Evolutionary conservation across 1,139 yeast species (phyloP).

Genomic region (Debaryomycetaceae sp.): DNA sequence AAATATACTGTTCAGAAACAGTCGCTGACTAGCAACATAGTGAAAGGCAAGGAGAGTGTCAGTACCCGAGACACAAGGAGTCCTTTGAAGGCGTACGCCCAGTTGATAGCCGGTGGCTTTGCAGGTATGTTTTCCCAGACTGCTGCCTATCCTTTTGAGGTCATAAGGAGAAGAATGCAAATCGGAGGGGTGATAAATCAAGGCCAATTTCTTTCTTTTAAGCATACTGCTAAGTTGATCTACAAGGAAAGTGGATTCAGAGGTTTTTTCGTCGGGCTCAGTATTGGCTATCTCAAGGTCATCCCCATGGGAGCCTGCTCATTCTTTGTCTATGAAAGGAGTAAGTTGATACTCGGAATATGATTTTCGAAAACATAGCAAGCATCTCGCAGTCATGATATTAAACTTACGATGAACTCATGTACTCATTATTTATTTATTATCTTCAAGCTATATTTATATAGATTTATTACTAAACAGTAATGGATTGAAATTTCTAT

Average conservation of each 20-base stretch:
- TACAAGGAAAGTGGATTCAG: conserved; percentile 69
- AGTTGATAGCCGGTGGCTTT: conserved; percentile 86
- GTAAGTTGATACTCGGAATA: conserved; percentile 66
- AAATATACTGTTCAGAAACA: conserved; percentile 48
- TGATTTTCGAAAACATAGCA: conserved; percentile 11
- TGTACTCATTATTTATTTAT: conserved; percentile 5
- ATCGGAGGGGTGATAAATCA: conserved; percentile 79
- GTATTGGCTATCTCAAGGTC: conserved; percentile 92
- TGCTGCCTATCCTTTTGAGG: conserved; percentile 96
- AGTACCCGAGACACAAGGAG: conserved; percentile 51
- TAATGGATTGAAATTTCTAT: conserved; percentile 1
- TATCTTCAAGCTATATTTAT: neutral
- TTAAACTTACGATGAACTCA: neutral
- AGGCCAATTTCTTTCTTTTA: conserved; percentile 56
- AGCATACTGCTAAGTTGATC: conserved; percentile 53
- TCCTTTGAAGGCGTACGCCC: conserved; percentile 87
- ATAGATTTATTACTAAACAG: conserved; percentile 1
- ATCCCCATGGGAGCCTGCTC: conserved; percentile 98
- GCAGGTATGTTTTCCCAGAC: conserved; percentile 96
- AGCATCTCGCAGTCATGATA: neutral
- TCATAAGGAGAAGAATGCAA: conserved; percentile 91
- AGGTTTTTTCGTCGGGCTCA: conserved; percentile 90
- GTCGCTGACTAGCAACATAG: conserved; percentile 9
- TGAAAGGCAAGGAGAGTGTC: conserved; percentile 21
- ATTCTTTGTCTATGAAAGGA: conserved; percentile 87